phyloP scores from a whole-genome alignment of 331 rosid species.

The Telfairia occidentalis region DNA sequence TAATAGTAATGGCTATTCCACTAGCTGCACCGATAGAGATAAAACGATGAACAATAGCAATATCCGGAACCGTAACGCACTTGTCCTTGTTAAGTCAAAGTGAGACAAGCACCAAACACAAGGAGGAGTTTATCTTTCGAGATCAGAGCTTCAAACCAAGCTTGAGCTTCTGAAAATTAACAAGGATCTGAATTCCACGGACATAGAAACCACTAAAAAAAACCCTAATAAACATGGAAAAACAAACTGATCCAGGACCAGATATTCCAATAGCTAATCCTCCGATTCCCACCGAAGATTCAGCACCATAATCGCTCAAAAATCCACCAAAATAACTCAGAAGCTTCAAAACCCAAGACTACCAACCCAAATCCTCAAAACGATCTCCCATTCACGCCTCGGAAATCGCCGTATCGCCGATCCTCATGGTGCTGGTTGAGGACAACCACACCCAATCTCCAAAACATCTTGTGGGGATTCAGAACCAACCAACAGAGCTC shows the following conservation, averaged over 20 bases:
- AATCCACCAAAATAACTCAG: not conserved
- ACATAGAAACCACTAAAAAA: not conserved
- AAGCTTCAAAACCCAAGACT: not conserved
- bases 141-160: conserved; percentile 44
- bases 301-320: conserved; percentile 2
- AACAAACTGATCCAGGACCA: not conserved
- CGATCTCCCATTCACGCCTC: conserved; percentile 16
- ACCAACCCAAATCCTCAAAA: not conserved
- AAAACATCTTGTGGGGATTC: conserved; percentile 24
- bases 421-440: conserved; percentile 32
- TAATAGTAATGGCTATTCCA: not conserved
- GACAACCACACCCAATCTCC: conserved; percentile 11
- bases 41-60: conserved; percentile 18
- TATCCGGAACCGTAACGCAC: conserved; percentile 22
- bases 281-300: conserved; percentile 1
- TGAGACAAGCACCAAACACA: conserved; percentile 42
- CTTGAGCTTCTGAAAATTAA: conserved; percentile 14
- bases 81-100: conserved; percentile 22
- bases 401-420: conserved; percentile 29
- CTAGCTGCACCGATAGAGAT: conserved; percentile 5
- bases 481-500: conserved; percentile 10
- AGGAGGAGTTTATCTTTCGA: conserved; percentile 34
- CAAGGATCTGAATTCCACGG: conserved; percentile 11
- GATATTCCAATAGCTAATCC: conserved; percentile 13
- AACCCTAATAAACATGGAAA: not conserved